Conservation (phyloP, 2,329 filamentous ascomycete genomes). For the Ophiostoma novo-ulmi region DNA sequence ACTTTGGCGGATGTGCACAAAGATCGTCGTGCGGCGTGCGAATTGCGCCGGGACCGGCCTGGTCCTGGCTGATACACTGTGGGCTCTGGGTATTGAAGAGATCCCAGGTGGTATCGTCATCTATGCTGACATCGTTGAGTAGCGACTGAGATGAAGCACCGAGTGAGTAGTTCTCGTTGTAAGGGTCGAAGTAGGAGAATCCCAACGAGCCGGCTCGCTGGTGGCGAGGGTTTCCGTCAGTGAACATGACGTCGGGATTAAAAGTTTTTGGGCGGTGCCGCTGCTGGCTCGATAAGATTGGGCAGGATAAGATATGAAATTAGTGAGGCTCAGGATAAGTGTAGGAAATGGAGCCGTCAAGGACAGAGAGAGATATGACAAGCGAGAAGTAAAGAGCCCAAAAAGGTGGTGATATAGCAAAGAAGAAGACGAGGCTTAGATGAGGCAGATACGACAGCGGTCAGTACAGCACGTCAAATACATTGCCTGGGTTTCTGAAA, state of each 20-base stretch:
- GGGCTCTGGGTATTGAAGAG: conserved; percentile 25
- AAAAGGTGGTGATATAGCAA: not conserved
- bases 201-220: conserved; percentile 22
- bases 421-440: not conserved
- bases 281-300: not conserved
- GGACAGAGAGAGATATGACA: not conserved
- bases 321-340: conserved; percentile 9
- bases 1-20: conserved; percentile 26
- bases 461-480: not conserved
- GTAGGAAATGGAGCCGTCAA: not conserved
- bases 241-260: conserved; percentile 20
- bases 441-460: not conserved
- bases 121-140: conserved; percentile 22
- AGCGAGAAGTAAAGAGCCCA: not conserved
- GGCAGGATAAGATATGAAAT: not conserved
- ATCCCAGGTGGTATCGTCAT: conserved; percentile 23
- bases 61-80: conserved; percentile 24
- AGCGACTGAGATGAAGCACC: conserved; percentile 11
- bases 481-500: not conserved
- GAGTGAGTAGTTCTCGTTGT: conserved; percentile 20
- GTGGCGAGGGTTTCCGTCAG: conserved; percentile 19
- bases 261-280: not conserved
- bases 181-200: conserved; percentile 22
- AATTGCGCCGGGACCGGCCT: conserved; percentile 20
- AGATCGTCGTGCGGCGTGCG: conserved; percentile 27